These are phyloP conservation scores for Canavalia gladiata DNA, from an alignment of 306 rosid species.

Conservation along the genomic window DNA sequence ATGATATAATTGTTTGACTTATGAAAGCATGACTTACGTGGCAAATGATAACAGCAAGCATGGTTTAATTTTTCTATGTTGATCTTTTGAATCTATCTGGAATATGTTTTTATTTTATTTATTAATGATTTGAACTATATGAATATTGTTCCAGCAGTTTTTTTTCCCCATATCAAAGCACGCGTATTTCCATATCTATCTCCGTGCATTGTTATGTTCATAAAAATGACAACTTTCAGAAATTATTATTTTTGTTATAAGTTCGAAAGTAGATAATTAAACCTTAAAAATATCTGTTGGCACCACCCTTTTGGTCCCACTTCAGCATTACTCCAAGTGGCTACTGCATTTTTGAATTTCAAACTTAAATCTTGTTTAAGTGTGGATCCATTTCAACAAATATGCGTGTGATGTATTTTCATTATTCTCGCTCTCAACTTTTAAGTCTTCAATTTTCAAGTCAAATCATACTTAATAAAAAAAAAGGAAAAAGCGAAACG, in stretches of 20 bases:
- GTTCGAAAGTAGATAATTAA: background rate
- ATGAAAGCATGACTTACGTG: too few species aligned
- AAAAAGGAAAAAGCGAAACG: background rate
- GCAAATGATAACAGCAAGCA: too few species aligned
- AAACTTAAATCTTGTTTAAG: slow-evolving; percentile 2
- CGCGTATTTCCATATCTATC: background rate
- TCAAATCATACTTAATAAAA: background rate
- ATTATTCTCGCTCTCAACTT: background rate
- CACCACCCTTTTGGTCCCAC: background rate
- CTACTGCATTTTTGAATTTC: slow-evolving; percentile 25
- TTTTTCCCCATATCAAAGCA: background rate
- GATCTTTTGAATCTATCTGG: background rate
- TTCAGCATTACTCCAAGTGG: background rate
- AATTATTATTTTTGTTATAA: background rate
- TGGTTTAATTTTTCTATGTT: too few species aligned
- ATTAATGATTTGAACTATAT: background rate
- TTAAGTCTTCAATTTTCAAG: background rate
- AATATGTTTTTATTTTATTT: too few species aligned
- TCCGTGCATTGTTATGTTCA: too few species aligned
- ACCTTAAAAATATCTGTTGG: background rate
- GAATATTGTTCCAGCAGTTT: background rate
- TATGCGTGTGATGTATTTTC: background rate
- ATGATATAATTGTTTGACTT: too few species aligned
- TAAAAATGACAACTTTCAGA: background rate
- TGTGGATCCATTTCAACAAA: slow-evolving; percentile 12